A percentile compares a stretch with the other conserved stretches of the same genome.
phyloP scores from a whole-genome alignment of 805 yeast species.

The Grigorovia yakushimaensis region DNA sequence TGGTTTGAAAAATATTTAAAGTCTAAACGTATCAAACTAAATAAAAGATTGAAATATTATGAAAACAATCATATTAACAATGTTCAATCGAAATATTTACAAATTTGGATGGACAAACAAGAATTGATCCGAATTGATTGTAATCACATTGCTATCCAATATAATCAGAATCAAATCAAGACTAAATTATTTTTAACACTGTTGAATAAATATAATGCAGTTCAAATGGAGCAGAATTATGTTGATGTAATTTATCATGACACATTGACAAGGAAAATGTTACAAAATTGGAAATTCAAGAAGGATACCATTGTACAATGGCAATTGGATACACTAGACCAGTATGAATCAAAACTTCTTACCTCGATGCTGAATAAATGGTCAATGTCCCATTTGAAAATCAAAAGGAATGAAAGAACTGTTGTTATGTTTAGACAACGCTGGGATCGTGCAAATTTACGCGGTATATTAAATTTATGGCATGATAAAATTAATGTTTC shows the following conservation, averaged over 20 bases:
- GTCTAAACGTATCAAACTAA: not conserved
- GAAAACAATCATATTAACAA: not conserved
- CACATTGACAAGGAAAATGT: not conserved
- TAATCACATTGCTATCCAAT: not conserved
- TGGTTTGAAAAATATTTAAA: not conserved
- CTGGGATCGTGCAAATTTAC: constrained; percentile 32
- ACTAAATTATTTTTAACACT: not conserved
- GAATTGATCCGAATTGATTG: not conserved
- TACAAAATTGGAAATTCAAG: not conserved
- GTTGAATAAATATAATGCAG: not conserved
- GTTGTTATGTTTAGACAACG: constrained; percentile 27
- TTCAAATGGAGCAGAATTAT: not conserved
- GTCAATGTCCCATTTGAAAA: constrained; percentile 28
- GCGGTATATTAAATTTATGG: constrained; percentile 32
- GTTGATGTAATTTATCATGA: not conserved
- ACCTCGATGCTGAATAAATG: constrained; percentile 25
- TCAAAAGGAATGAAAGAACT: constrained; percentile 28
- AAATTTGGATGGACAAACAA: not conserved
- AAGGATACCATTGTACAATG: not conserved
- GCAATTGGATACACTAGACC: constrained; percentile 13
- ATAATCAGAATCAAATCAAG: not conserved
- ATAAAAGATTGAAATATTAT: not conserved
- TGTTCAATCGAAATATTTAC: not conserved
- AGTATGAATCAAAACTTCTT: constrained; percentile 14
- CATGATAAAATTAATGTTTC: constrained; percentile 13